Conservation (phyloP, 345 rosid genomes). For the Aquilaria malaccensis region DNA sequence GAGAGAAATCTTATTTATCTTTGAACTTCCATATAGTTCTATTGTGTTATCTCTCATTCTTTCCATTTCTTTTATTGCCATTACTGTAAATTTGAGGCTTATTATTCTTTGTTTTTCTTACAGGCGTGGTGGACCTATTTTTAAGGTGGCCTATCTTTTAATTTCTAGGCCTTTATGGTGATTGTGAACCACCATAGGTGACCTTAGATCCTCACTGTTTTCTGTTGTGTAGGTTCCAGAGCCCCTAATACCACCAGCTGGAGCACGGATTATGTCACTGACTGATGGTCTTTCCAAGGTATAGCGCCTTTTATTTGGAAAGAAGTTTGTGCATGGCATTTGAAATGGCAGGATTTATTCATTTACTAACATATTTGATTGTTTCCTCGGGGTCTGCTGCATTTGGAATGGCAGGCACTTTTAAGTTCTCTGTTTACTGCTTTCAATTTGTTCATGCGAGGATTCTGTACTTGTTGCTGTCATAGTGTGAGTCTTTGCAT, state of each 20-base stretch:
- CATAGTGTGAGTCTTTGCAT: too few species aligned
- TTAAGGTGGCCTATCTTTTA: slow-evolving; percentile 52
- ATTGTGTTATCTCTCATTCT: neutral
- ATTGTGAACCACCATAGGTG: slow-evolving; percentile 9
- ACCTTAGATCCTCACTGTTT: slow-evolving; percentile 12
- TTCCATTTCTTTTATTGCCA: neutral
- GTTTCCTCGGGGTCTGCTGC: too few species aligned
- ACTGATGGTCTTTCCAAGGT: slow-evolving; percentile 94
- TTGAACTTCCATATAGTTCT: slow-evolving; percentile 2
- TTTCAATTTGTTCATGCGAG: too few species aligned
- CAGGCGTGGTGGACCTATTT: slow-evolving; percentile 76
- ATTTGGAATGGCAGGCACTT: too few species aligned
- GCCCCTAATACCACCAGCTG: slow-evolving; percentile 80
- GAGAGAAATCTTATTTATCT: slow-evolving; percentile 10
- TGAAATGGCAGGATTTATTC: neutral
- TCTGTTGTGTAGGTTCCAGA: slow-evolving; percentile 62
- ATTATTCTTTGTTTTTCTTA: slow-evolving; percentile 18
- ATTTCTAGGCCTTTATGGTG: slow-evolving; percentile 15
- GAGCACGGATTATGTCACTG: slow-evolving; percentile 90
- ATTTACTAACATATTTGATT: too few species aligned
- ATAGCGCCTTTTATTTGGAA: slow-evolving; percentile 6
- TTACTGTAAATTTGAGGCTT: slow-evolving; percentile 12
- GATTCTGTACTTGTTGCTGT: too few species aligned
- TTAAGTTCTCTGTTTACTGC: too few species aligned
- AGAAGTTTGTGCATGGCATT: slow-evolving; percentile 3